Base-by-base conservation (phyloP, 2,329 filamentous ascomycete genomes). In the Lachnellula cervina region DNA sequence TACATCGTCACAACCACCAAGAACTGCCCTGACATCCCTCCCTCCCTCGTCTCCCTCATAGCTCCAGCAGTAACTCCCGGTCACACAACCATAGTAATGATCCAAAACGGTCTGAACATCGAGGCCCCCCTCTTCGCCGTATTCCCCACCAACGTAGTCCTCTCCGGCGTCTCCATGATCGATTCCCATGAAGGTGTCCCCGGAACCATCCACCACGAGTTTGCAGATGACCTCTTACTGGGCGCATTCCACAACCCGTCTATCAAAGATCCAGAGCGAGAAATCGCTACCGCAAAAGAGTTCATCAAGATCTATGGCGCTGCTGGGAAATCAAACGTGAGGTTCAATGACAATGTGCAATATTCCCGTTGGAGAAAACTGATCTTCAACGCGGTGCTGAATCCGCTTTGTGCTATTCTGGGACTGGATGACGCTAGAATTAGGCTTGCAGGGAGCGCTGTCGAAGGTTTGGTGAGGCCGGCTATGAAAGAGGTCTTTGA, bases 21-120 rank as follows among this genome's bases (percentile, higher is more conserved):
- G 25, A 59, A 61, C 40, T 56, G 58, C 7, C 61, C 61, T 3
- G 61, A 63, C 42, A 55, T 59, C 48, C 57, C 54, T 3, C 80
- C 81, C 0, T 51, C 56, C 8, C 53, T 63, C 13, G 42, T 52
- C n/a, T 51, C 46, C n/a, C 28, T 61, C 2, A 59, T 63, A 23
- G 51, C 49, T 6, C 57, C 61, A 6, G 59, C 59, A 11, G 57
- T 63, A 5, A 62, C 61, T 1, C 57, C 55, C 11, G 59, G 57
- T 3, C 52, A 62, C 21, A 63, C 57, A 7, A 48, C 56, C 17
- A 55, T 63, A 11, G 52, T 57, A 13, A 55, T 63, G 40, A 52
- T 63, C 11, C 59, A 63, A 44, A 63, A 63, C 35, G 59, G 61
- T 4, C 57, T 63, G 8, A 60, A 59, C 28, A 63, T 63, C 48